Evolutionary conservation across 225 moss, liverwort and hornwort genomes (phyloP).

Genomic region (Pleurozium schreberi): DNA sequence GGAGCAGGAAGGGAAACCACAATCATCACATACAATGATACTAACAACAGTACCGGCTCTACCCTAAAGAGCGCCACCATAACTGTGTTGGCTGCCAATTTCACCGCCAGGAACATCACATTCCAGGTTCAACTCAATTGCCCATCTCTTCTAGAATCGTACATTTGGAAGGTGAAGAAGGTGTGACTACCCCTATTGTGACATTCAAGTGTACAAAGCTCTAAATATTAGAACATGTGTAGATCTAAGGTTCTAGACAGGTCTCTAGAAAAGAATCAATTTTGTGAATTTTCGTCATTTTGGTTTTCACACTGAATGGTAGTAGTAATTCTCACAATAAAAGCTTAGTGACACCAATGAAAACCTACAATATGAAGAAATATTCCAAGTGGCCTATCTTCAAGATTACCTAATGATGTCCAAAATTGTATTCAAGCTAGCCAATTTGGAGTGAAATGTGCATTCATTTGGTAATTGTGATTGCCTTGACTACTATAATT

Average conservation of each 20-base stretch:
- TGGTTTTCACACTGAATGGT: no score
- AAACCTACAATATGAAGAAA: no score
- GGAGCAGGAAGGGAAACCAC: conserved; percentile 33
- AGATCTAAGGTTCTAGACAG: neutral
- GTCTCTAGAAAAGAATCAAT: neutral
- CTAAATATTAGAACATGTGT: neutral
- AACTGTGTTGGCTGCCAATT: conserved; percentile 23
- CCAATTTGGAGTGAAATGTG: neutral
- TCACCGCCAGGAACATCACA: conserved; percentile 40
- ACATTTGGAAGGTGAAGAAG: no score
- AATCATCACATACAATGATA: conserved; percentile 23
- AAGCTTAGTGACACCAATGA: no score
- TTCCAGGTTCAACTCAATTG: conserved; percentile 19
- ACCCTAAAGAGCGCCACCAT: conserved; percentile 36
- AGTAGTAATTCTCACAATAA: no score
- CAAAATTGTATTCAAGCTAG: neutral
- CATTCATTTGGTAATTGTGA: neutral
- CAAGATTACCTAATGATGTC: neutral
- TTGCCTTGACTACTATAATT: neutral
- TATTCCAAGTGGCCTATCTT: neutral
- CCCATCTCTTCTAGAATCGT: neutral
- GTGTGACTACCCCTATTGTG: no score
- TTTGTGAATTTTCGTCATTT: no score
- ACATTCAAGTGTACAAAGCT: neutral
- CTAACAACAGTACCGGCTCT: conserved; percentile 23